Conservation (phyloP, 352 stramenopile species). For the Bremia lactucae region DNA sequence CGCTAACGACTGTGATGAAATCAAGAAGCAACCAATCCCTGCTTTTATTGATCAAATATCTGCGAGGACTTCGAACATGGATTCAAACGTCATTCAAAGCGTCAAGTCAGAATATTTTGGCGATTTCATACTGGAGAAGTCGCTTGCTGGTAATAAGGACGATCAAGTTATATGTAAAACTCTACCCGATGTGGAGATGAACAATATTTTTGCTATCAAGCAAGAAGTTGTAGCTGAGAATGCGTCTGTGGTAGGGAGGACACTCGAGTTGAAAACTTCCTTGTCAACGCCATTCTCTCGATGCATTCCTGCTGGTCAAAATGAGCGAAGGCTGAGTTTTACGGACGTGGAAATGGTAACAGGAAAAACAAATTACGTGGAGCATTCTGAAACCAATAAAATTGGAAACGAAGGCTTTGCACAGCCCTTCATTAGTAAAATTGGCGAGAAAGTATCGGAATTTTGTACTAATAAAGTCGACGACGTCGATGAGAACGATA, state of each 20-base stretch:
- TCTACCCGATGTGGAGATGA: too few species aligned
- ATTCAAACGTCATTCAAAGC: too few species aligned
- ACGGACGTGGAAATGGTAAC: background rate
- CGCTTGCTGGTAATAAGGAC: too few species aligned
- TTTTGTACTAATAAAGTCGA: too few species aligned
- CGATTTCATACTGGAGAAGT: too few species aligned
- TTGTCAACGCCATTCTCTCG: background rate
- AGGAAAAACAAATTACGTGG: background rate
- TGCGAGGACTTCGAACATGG: too few species aligned
- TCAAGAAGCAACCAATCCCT: too few species aligned
- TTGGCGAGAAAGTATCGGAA: background rate
- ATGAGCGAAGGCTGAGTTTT: background rate
- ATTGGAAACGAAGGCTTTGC: constrained; percentile 9
- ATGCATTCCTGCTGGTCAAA: background rate
- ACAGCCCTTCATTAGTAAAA: constrained; percentile 6
- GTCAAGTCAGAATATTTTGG: too few species aligned
- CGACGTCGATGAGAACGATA: constrained; percentile 4
- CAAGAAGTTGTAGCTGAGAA: background rate
- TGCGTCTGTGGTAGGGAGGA: background rate
- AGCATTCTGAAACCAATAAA: background rate
- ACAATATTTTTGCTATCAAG: too few species aligned
- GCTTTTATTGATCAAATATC: too few species aligned
- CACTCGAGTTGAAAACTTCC: background rate
- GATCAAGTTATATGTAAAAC: too few species aligned
- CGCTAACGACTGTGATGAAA: too few species aligned